Conservation (phyloP, 1,139 yeast genomes). For the Sugiyamaella xylanicola region DNA sequence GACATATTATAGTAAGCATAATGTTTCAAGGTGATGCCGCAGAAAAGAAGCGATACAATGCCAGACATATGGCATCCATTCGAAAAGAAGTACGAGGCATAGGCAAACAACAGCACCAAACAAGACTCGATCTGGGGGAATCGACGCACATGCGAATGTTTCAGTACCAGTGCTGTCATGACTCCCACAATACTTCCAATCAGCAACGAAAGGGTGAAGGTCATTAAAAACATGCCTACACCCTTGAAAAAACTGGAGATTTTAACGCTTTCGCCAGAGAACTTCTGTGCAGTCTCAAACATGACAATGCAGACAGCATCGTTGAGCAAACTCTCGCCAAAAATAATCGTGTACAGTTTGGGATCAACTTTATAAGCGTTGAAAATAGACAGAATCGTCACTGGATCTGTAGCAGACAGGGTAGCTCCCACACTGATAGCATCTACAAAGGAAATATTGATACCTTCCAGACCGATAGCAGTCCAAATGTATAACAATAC, state of each 20-base stretch:
- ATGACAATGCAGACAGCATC: slow-evolving; percentile 98
- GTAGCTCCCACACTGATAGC: slow-evolving; percentile 98
- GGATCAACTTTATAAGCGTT: slow-evolving; percentile 98
- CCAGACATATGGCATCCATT: slow-evolving; percentile 99
- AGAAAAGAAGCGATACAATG: slow-evolving; percentile 88
- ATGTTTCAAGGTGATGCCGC: slow-evolving; percentile 95
- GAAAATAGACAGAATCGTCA: slow-evolving; percentile 92
- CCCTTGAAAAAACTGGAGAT: slow-evolving; percentile 87
- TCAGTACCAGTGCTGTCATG: slow-evolving; percentile 81
- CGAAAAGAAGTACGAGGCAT: slow-evolving; percentile 94
- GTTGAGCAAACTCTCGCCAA: slow-evolving; percentile 92
- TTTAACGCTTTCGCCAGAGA: slow-evolving; percentile 81
- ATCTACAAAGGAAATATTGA: slow-evolving; percentile 87
- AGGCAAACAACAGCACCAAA: slow-evolving; percentile 84
- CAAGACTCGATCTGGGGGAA: slow-evolving; percentile 97
- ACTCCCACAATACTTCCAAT: slow-evolving; percentile 90
- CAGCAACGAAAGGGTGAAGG: slow-evolving; percentile 87
- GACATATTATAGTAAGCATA: slow-evolving; percentile 98
- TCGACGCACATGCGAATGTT: slow-evolving; percentile 90
- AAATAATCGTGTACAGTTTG: slow-evolving; percentile 90
- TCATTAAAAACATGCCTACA: slow-evolving; percentile 88
- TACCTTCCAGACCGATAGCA: slow-evolving; percentile 83
- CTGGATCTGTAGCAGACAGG: slow-evolving; percentile 97
- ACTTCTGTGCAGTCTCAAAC: slow-evolving; percentile 98
- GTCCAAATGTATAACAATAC: slow-evolving; percentile 87